These are phyloP conservation scores for Russula olivacea DNA, from an alignment of 768 basidiomycete genomes.

Conservation along the genomic window DNA sequence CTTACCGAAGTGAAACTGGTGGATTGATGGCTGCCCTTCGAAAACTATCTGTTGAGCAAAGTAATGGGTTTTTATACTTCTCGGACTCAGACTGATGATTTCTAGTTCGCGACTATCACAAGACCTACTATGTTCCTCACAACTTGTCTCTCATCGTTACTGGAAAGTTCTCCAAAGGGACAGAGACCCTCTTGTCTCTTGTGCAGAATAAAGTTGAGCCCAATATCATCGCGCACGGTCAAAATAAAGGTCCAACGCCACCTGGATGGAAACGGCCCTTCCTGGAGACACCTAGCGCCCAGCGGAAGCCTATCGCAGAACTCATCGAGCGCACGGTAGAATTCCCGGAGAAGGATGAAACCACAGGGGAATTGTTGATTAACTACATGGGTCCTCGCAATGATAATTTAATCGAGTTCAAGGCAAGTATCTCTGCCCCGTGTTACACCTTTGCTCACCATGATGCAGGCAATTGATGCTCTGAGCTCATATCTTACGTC, in stretches of 20 bases:
- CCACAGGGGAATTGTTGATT: conserved; percentile 79
- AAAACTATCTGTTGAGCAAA: conserved; percentile 80
- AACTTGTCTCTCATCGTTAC: conserved; percentile 86
- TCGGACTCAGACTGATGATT: conserved; percentile 12
- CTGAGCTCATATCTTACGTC: conserved; percentile 86
- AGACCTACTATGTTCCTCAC: conserved; percentile 87
- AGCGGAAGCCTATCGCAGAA: conserved; percentile 45
- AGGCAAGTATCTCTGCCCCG: conserved; percentile 38
- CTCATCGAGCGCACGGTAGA: conserved; percentile 65
- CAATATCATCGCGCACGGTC: conserved; percentile 65
- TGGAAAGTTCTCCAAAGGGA: conserved; percentile 78
- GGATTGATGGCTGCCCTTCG: conserved; percentile 91
- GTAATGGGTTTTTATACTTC: conserved; percentile 38
- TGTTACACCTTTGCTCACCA: not conserved
- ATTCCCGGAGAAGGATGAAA: conserved; percentile 97
- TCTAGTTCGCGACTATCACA: conserved; percentile 84
- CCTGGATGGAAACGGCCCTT: conserved; percentile 91
- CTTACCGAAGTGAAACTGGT: conserved; percentile 94
- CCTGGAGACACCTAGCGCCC: conserved; percentile 75
- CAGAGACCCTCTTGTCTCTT: conserved; percentile 67
- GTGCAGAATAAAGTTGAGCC: conserved; percentile 83
- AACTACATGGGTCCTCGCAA: conserved; percentile 74
- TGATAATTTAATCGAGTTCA: conserved; percentile 63
- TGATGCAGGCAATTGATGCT: conserved; percentile 68
- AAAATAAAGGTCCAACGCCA: conserved; percentile 64